Percentiles rank a stretch among this genome's conserved stretches.
Evolutionary conservation across 1,284 basidiomycete species (phyloP).

Genomic region (Ceratobasidium sp.): DNA sequence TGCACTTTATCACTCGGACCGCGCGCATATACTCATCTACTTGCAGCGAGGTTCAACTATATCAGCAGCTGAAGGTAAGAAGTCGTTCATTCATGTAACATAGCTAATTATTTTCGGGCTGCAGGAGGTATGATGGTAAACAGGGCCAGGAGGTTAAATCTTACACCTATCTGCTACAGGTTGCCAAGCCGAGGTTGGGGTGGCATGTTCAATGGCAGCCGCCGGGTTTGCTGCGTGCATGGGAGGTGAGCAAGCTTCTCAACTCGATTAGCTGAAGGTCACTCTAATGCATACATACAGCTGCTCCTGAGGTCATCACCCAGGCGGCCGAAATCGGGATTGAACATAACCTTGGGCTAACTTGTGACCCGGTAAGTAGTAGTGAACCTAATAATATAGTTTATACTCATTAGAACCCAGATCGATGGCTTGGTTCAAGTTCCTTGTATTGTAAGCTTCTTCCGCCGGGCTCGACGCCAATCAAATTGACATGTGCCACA

Average conservation of each 20-base stretch:
- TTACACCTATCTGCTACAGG: constrained; percentile 45
- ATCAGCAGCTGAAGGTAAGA: constrained; percentile 88
- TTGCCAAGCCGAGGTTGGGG: constrained; percentile 85
- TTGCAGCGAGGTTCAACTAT: constrained; percentile 98
- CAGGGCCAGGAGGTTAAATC: background rate
- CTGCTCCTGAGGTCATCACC: constrained; percentile 71
- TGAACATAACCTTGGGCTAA: constrained; percentile 75
- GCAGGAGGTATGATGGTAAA: constrained; percentile 36
- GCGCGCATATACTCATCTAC: constrained; percentile 65
- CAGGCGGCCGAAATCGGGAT: constrained; percentile 94
- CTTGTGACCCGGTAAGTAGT: constrained; percentile 86
- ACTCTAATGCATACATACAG: constrained; percentile 48
- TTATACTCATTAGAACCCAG: background rate
- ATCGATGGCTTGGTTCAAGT: constrained; percentile 75
- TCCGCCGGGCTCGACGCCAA: constrained; percentile 14
- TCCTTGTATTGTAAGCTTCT: constrained; percentile 80
- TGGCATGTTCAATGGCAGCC: constrained; percentile 52
- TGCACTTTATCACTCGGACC: background rate
- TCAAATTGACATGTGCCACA: constrained; percentile 46
- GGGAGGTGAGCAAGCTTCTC: constrained; percentile 64
- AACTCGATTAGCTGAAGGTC: too few relatives aligned
- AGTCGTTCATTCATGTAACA: background rate
- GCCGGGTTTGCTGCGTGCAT: constrained; percentile 94
- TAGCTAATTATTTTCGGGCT: constrained; percentile 11
- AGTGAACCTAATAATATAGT: background rate